Percentiles rank a stretch among this genome's conserved stretches.
Conservation (phyloP, 768 basidiomycete species). For the Asterophora parasitica region DNA sequence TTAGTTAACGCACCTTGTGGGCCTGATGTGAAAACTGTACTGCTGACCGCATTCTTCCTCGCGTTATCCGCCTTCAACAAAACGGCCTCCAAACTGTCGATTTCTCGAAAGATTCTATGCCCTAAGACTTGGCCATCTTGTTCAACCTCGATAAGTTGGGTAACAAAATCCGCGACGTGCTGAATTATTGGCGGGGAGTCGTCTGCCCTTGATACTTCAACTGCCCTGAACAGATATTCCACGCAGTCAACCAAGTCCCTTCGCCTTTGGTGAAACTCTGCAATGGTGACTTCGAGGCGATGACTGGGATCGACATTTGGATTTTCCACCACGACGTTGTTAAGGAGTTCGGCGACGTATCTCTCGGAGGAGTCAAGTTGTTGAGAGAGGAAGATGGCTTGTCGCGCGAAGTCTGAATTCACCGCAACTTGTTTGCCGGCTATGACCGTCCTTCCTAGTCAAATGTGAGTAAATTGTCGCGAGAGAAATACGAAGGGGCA, state of each 20-base stretch:
- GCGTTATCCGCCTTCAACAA: slow-evolving; percentile 52
- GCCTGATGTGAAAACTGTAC: slow-evolving; percentile 50
- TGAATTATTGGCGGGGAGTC: slow-evolving; percentile 44
- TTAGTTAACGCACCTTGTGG: slow-evolving; percentile 42
- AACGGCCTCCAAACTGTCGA: slow-evolving; percentile 53
- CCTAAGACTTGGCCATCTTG: slow-evolving; percentile 8
- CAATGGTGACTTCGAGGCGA: slow-evolving; percentile 60
- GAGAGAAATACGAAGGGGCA: slow-evolving; percentile 15
- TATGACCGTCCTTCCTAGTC: slow-evolving; percentile 58
- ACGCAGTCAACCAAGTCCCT: slow-evolving; percentile 69
- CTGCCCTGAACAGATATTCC: slow-evolving; percentile 61
- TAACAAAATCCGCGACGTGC: slow-evolving; percentile 54
- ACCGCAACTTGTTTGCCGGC: slow-evolving; percentile 66
- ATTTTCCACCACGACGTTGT: slow-evolving; percentile 55
- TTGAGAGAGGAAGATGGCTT: slow-evolving; percentile 73
- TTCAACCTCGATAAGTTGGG: slow-evolving; percentile 27
- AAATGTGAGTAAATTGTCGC: slow-evolving; percentile 4
- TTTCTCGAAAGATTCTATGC: slow-evolving; percentile 52
- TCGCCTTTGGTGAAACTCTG: slow-evolving; percentile 65
- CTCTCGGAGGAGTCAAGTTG: slow-evolving; percentile 82
- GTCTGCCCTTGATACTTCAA: slow-evolving; percentile 41
- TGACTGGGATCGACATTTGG: slow-evolving; percentile 57
- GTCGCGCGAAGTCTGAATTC: slow-evolving; percentile 75
- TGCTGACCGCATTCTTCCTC: slow-evolving; percentile 58
- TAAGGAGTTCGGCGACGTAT: slow-evolving; percentile 66